Conservation (phyloP, 2,329 filamentous ascomycete species). For the Fusarium sp. region DNA sequence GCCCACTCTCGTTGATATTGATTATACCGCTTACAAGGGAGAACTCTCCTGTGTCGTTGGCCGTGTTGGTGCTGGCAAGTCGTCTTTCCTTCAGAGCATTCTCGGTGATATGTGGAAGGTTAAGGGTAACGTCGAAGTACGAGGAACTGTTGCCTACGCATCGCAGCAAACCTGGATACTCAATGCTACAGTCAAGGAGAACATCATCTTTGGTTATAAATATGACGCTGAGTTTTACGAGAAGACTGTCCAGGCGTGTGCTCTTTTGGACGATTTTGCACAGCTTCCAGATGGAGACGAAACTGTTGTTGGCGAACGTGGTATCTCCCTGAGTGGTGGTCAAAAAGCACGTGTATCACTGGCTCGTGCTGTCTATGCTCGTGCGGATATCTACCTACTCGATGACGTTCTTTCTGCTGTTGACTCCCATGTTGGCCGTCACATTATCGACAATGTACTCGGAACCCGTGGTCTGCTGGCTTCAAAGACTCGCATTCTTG, state of each 20-base stretch:
- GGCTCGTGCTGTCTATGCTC: conserved; percentile 92
- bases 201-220: conserved; percentile 94
- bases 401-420: conserved; percentile 96
- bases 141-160: conserved; percentile 88
- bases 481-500: conserved; percentile 89
- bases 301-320: conserved; percentile 95
- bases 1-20: conserved; percentile 81
- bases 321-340: conserved; percentile 94
- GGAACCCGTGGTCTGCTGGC: conserved; percentile 83
- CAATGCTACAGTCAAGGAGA: conserved; percentile 97
- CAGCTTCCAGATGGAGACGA: conserved; percentile 95
- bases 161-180: conserved; percentile 96
- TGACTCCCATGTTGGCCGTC: conserved; percentile 96
- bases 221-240: conserved; percentile 96
- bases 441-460: conserved; percentile 94
- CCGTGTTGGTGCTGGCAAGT: conserved; percentile 94
- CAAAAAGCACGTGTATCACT: conserved; percentile 95
- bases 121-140: conserved; percentile 82
- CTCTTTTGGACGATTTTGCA: conserved; percentile 87
- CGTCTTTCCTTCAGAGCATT: conserved; percentile 87
- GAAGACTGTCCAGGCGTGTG: conserved; percentile 89
- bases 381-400: conserved; percentile 94
- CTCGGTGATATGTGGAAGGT: conserved; percentile 93
- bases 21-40: conserved; percentile 89
- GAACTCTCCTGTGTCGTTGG: conserved; percentile 94